Conservation (phyloP, 2,329 filamentous ascomycete genomes). For the Cytospora mali region DNA sequence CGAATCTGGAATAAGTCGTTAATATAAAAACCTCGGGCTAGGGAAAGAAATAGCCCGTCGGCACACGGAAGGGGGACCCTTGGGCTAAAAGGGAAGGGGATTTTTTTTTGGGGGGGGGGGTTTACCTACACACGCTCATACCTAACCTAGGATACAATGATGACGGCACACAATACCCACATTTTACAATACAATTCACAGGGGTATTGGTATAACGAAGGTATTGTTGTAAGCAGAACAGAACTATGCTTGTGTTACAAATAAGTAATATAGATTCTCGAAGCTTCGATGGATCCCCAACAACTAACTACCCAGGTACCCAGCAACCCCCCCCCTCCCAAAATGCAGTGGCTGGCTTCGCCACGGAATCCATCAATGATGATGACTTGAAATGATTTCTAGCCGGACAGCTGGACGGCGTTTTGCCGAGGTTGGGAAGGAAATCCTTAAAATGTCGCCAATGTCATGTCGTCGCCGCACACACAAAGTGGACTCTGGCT, state of each 20-base stretch:
- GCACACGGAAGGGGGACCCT: background rate
- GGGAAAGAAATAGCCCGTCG: slow-evolving; percentile 14
- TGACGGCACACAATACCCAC: slow-evolving; percentile 8
- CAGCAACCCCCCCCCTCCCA: slow-evolving; percentile 24
- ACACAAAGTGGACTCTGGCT: background rate
- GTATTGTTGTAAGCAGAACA: slow-evolving; percentile 27
- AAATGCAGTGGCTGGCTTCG: slow-evolving; percentile 28
- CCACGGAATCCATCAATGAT: background rate
- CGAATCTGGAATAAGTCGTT: background rate
- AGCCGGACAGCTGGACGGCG: background rate
- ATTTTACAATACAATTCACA: background rate
- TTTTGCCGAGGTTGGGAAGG: background rate
- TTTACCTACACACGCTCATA: too few species aligned
- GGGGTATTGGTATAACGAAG: slow-evolving; percentile 26
- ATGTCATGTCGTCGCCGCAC: background rate
- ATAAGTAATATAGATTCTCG: slow-evolving; percentile 41
- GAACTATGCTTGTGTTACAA: too few species aligned
- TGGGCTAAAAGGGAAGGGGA: too few species aligned
- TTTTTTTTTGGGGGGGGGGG: too few species aligned
- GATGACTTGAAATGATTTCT: background rate
- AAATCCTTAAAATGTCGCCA: background rate
- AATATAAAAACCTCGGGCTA: slow-evolving; percentile 12
- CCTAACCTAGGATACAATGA: too few species aligned
- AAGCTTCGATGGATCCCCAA: slow-evolving; percentile 47
- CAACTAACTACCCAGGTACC: too few species aligned